phyloP scores from a whole-genome alignment of 169 alveolate genomes.

The Plasmodium cynomolgi region DNA sequence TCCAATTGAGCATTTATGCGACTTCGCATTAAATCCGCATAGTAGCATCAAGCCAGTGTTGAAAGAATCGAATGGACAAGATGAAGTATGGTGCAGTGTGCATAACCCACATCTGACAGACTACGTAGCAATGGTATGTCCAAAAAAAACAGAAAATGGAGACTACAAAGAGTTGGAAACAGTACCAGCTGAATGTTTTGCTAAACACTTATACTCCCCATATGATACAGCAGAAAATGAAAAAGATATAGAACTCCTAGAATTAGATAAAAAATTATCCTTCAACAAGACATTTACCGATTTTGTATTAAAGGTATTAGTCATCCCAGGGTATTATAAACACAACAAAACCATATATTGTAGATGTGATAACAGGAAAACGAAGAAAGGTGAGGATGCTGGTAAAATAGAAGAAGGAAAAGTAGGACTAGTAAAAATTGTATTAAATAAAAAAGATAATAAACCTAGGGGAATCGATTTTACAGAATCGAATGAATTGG shows the following conservation, averaged over 20 bases:
- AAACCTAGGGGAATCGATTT: background rate
- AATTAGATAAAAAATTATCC: background rate
- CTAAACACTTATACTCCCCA: constrained; percentile 32
- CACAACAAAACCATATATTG: constrained; percentile 37
- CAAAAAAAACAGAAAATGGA: constrained; percentile 11
- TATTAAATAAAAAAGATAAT: background rate
- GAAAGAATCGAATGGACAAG: background rate
- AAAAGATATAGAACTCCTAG: constrained; percentile 11
- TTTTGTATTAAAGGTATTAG: background rate
- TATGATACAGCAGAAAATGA: constrained; percentile 3
- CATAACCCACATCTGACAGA: constrained; percentile 5
- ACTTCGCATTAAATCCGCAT: constrained; percentile 25
- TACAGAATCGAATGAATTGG: background rate
- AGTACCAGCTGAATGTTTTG: constrained; percentile 38
- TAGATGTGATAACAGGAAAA: constrained; percentile 54
- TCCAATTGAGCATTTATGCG: constrained; percentile 2
- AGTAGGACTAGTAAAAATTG: constrained; percentile 53
- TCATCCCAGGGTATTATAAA: constrained; percentile 26
- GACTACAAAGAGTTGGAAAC: background rate
- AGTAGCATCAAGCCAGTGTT: constrained; percentile 21
- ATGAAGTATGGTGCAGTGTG: constrained; percentile 14
- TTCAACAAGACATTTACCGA: background rate
- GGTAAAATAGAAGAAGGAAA: constrained; percentile 8
- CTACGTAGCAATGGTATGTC: constrained; percentile 19
- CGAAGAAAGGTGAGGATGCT: background rate